phyloP scores from a whole-genome alignment of 2,329 filamentous ascomycete genomes.

The Paecilomyces sp. region DNA sequence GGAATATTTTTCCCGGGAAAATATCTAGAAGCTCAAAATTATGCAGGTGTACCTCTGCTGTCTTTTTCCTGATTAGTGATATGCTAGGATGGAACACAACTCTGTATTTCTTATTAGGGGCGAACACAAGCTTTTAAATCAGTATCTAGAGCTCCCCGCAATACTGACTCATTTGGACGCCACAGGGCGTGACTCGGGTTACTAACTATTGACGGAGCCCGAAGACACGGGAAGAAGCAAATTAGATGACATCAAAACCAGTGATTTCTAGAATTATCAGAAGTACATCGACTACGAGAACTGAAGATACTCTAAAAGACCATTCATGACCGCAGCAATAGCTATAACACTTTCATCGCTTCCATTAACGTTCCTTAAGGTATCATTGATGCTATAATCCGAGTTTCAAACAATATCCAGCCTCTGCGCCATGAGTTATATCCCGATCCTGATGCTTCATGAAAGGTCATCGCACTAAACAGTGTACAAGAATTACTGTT shows the following conservation, averaged over 20 bases:
- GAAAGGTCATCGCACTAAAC: slow-evolving; percentile 14
- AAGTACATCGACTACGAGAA: not conserved
- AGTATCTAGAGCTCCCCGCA: not conserved
- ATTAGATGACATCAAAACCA: not conserved
- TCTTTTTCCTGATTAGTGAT: not conserved
- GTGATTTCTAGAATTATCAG: not conserved
- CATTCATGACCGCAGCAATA: not conserved
- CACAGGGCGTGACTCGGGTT: not conserved
- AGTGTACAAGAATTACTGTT: not conserved
- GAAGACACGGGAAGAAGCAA: not conserved
- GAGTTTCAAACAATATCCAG: not conserved
- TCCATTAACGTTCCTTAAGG: not conserved
- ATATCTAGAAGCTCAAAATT: not conserved
- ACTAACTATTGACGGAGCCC: not conserved
- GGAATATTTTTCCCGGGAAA: not conserved
- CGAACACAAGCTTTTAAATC: not conserved
- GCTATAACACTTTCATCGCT: not conserved
- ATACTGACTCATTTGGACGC: not conserved
- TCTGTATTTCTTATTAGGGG: not conserved
- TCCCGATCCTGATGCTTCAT: slow-evolving; percentile 18
- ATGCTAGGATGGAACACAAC: not conserved
- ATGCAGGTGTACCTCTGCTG: not conserved
- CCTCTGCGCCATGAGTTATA: not conserved
- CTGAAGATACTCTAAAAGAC: not conserved
- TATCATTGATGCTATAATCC: not conserved